These are phyloP conservation scores for Aspergillus versicolor DNA, from an alignment of 2,329 filamentous ascomycete species.

Conservation along the genomic window DNA sequence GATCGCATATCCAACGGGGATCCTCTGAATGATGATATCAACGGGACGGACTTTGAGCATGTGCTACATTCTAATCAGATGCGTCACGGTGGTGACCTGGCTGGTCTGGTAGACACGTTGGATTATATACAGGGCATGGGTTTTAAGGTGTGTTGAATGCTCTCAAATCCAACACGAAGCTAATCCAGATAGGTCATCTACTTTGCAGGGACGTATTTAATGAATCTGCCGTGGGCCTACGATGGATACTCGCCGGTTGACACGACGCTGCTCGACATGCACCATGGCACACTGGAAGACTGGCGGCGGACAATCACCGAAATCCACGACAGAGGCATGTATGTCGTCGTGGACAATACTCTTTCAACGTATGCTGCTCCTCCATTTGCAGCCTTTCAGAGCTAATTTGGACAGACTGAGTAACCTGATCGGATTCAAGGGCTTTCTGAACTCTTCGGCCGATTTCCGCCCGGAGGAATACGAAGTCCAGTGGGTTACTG, in stretches of 20 bases:
- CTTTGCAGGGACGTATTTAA: constrained; percentile 61
- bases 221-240: constrained; percentile 64
- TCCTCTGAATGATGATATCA: constrained; percentile 62
- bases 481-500: constrained; percentile 56
- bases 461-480: constrained; percentile 56
- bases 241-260: constrained; percentile 63
- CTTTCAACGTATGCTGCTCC: constrained; percentile 54
- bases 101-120: constrained; percentile 59
- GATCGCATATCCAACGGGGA: constrained; percentile 66
- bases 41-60: constrained; percentile 61
- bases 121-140: constrained; percentile 67
- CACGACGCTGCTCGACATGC: constrained; percentile 62
- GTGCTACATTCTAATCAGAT: constrained; percentile 61
- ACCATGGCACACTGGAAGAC: constrained; percentile 58
- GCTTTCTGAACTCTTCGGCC: constrained; percentile 60
- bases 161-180: too few relatives aligned
- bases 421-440: constrained; percentile 63
- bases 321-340: constrained; percentile 63
- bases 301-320: constrained; percentile 60
- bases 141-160: constrained; percentile 48
- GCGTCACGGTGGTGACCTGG: constrained; percentile 61
- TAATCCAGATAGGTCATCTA: constrained; percentile 52
- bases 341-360: constrained; percentile 66
- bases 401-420: constrained; percentile 43
- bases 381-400: not conserved